Percentiles rank a stretch among this genome's conserved stretches.
Evolutionary conservation across 805 yeast species (phyloP).

Genomic region (Teunomyces gatunensis): DNA sequence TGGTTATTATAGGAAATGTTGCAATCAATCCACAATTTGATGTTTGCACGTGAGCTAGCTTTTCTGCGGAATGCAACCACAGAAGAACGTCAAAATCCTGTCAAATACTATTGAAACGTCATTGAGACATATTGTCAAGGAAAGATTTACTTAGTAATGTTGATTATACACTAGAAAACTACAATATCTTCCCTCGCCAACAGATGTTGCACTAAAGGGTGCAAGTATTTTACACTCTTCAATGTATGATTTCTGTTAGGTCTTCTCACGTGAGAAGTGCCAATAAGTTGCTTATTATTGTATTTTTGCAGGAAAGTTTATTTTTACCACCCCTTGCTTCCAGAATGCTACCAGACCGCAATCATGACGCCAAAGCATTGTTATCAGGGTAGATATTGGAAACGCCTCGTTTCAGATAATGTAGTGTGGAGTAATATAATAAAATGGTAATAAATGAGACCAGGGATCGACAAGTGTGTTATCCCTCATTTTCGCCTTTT

Average conservation of each 20-base stretch:
- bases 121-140: background rate
- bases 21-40: slow-evolving; percentile 25
- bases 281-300: background rate
- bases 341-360: background rate
- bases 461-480: too few relatives aligned
- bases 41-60: slow-evolving; percentile 19
- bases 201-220: background rate
- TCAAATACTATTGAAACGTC: background rate
- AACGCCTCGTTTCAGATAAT: background rate
- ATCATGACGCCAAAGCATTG: background rate
- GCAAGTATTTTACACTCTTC: background rate
- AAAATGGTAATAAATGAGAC: background rate
- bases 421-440: background rate
- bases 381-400: background rate
- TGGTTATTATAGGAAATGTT: slow-evolving; percentile 9
- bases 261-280: slow-evolving; percentile 26
- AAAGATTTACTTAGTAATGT: background rate
- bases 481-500: too few relatives aligned
- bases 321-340: background rate
- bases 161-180: too few relatives aligned
- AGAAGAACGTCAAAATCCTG: background rate
- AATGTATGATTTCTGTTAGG: background rate
- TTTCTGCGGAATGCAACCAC: background rate
- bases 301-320: background rate
- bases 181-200: too few relatives aligned